Percentiles rank a stretch among this genome's conserved stretches.
Evolutionary conservation across 2,329 filamentous ascomycete species (phyloP).

Genomic region (Pleurostoma richardsiae): DNA sequence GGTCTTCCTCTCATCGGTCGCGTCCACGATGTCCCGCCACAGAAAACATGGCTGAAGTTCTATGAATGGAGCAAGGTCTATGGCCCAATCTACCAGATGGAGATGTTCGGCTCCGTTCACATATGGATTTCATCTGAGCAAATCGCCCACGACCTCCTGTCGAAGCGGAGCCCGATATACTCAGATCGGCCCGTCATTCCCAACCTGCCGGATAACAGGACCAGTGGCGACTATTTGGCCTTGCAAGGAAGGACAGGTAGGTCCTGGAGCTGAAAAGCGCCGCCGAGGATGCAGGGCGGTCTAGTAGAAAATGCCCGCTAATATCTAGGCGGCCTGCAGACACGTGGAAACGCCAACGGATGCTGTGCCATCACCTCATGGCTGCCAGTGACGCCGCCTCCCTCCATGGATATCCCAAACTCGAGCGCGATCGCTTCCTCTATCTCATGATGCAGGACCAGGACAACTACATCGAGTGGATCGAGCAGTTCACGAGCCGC

Average conservation of each 20-base stretch:
- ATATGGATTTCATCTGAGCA: conserved; percentile 42
- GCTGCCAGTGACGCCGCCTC: conserved; percentile 24
- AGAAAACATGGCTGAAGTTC: conserved; percentile 39
- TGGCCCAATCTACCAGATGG: conserved; percentile 40
- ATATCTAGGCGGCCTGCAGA: conserved; percentile 19
- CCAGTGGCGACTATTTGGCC: conserved; percentile 40
- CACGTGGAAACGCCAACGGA: conserved; percentile 43
- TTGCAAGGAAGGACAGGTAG: conserved; percentile 36
- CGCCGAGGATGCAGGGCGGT: too few relatives aligned
- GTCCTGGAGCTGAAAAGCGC: not conserved
- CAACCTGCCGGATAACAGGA: conserved; percentile 41
- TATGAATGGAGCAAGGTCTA: conserved; percentile 40
- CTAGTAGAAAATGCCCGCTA: too few relatives aligned
- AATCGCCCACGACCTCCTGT: conserved; percentile 38
- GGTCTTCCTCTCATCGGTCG: conserved; percentile 37
- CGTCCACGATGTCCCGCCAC: conserved; percentile 36
- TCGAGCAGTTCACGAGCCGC: conserved; percentile 41
- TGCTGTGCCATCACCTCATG: conserved; percentile 38
- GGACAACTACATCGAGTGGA: conserved; percentile 35
- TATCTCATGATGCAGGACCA: conserved; percentile 33
- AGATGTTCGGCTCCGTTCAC: conserved; percentile 39
- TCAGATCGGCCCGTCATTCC: conserved; percentile 42
- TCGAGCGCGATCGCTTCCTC: conserved; percentile 40
- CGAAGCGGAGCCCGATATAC: conserved; percentile 34
- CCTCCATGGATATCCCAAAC: conserved; percentile 35